Conservation (phyloP, 345 rosid species). For the Abelmoschus esculentus region DNA sequence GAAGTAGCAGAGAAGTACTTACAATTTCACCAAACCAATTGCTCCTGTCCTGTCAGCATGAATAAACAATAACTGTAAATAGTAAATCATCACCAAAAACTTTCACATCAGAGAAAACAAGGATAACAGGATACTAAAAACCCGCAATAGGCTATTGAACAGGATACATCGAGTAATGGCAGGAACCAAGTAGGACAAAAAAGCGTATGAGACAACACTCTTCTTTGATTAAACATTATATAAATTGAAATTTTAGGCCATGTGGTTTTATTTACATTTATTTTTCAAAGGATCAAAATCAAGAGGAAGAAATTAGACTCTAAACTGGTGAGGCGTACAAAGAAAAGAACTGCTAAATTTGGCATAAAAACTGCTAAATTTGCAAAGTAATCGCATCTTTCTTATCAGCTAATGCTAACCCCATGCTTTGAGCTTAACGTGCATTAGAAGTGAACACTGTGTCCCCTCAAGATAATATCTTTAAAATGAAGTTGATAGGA, state of each 20-base stretch:
- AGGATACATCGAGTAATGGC: not conserved
- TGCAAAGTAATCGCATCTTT: not conserved
- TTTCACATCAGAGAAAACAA: slow-evolving; percentile 8
- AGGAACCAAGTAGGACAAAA: not conserved
- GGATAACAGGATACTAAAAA: not conserved
- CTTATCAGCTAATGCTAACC: not conserved
- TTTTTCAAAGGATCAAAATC: too few species aligned
- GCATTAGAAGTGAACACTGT: not conserved
- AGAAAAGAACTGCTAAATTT: not conserved
- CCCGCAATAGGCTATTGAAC: not conserved
- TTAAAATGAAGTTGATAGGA: not conserved
- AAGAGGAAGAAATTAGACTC: too few species aligned
- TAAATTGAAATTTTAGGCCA: not conserved
- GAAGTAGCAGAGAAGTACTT: not conserved
- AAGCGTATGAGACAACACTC: not conserved
- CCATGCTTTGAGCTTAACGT: not conserved
- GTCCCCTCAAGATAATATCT: not conserved
- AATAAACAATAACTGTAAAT: slow-evolving; percentile 21
- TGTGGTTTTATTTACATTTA: too few species aligned
- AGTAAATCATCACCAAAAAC: not conserved
- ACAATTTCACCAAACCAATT: slow-evolving; percentile 71
- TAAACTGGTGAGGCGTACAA: too few species aligned
- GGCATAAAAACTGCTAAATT: not conserved
- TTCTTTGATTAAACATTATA: not conserved
- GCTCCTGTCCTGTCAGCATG: slow-evolving; percentile 55